These are phyloP conservation scores for Ceratobasidium sp. DNA, from an alignment of 1,284 basidiomycete genomes.

Conservation along the genomic window DNA sequence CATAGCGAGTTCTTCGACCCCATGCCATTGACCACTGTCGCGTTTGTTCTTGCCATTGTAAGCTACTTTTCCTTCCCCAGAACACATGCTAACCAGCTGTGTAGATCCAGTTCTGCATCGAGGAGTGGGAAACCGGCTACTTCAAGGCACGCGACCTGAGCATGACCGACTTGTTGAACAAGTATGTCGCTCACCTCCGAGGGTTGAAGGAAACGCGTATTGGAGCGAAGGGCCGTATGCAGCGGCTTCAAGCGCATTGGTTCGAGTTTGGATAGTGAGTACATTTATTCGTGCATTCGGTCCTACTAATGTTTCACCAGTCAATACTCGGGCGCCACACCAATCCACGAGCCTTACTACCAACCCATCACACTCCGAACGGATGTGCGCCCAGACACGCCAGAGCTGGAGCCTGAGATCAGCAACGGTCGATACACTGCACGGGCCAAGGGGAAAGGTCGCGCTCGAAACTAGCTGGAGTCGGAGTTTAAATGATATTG, in stretches of 20 bases:
- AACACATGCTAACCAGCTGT: background rate
- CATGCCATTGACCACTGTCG: slow-evolving; percentile 4
- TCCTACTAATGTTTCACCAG: background rate
- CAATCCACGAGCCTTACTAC: background rate
- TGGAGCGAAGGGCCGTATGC: background rate
- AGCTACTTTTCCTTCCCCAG: background rate
- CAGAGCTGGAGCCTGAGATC: background rate
- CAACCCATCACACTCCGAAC: background rate
- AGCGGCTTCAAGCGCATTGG: slow-evolving; percentile 1
- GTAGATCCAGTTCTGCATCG: too few species aligned
- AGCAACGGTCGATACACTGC: background rate
- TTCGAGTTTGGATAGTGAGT: slow-evolving; percentile 15
- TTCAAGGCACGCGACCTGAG: slow-evolving; percentile 11
- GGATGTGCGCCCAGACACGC: background rate
- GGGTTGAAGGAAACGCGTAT: slow-evolving; percentile 12
- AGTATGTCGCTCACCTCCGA: slow-evolving; percentile 11
- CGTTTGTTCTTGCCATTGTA: slow-evolving; percentile 25
- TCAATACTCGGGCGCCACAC: background rate
- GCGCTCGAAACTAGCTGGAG: too few species aligned
- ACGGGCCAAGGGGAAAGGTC: too few species aligned
- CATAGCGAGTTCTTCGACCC: slow-evolving; percentile 13
- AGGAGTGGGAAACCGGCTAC: too few species aligned
- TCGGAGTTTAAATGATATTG: too few species aligned
- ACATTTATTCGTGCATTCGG: background rate
- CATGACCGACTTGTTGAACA: slow-evolving; percentile 13